Evolutionary conservation across 306 rosid genomes (phyloP), one percentile per base, ranked within the genome.

Genomic region (Cajanus cajan): DNA sequence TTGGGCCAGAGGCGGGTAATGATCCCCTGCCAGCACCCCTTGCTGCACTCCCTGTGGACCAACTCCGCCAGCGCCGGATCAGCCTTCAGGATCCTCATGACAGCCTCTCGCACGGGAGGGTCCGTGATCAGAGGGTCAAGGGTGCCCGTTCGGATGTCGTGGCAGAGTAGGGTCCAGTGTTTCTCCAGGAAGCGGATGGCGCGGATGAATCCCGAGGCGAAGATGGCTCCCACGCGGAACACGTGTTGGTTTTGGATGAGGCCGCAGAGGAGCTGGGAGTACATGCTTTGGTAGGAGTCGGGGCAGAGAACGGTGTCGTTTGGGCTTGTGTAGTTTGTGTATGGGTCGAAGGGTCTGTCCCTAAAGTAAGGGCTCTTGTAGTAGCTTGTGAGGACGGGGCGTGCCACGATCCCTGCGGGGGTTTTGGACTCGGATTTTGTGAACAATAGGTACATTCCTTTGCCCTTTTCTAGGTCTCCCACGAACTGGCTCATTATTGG

Each of bases 241-340:
- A 94, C 98, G 15, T 86, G 89, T 4, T 82, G 65, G 87, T 87
- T 77, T 51, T 89, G 95, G 88, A 74, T 80, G 22, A 94, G 97
- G 70, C 97, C 97, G 48, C 93, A 90, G 31, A 94, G 91, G 19
- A 94, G 34, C 61, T 94, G 98, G 52, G 92, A 86, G 21, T 94
- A 94, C 98, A 94, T 92, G 91, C 97, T 90, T 62, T 94, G 98
- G 91, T 90, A 89, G 1, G 98, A 86, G 70, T 94, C 98, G 4
- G 82, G 83, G 76, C 98, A 94, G 15, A 89, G 92, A 10, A 94
- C 88, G 62, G 97, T 79, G 47, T 94, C 90, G 50, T 88, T 89
- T 21, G 98, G 97, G 86, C 97, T 90, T 25, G 98, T 94, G 78
- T 87, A 89, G 78, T 90, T 88, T 13, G 95, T 87, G 87, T 94